Evolutionary conservation across 1,284 basidiomycete species (phyloP), one percentile per base, ranked within the genome.

Genomic region (Naganishia albida): DNA sequence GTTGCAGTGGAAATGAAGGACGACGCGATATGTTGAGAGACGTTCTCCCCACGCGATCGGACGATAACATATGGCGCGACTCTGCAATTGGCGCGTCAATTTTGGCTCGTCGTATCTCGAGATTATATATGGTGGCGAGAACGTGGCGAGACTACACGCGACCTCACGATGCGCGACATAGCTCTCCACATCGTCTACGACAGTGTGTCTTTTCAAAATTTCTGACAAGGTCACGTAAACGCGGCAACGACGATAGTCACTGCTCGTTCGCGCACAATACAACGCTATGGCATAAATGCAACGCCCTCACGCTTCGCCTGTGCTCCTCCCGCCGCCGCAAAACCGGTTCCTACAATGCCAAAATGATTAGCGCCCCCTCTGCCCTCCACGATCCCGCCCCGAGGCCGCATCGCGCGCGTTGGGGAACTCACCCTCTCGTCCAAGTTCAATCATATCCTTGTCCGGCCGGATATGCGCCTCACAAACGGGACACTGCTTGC

Each of bases 321-420:
- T n/a, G 91, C 89, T 67, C 91, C 77, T n/a, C 91, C 91, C 23
- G 91, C 91, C 40, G 89, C 89, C 8, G 91, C 91, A 72, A 89
- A 93, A 0, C 91, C 91, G 6, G 91, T 94, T 23, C 90, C 89
- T 91, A 59, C 16, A 7, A 23, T 8, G 38, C 40, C 7, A 55
- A 60, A 60, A 68, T 66, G 66, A 54, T 50, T 40, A 66, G 26
- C 7, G 6, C n/a, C n/a, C n/a, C n/a, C n/a, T n/a, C 34, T 15
- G 4, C 23, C 28, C 53, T 68, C 18, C 62, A n/a, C n/a, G n/a
- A n/a, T n/a, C n/a, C n/a, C n/a, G n/a, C n/a, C n/a, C n/a, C n/a
- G n/a, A n/a, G n/a, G n/a, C n/a, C n/a, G n/a, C n/a, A n/a, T n/a
- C n/a, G n/a, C n/a, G n/a, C n/a, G n/a, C n/a, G 46, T 8, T 20